These are phyloP conservation scores for Paramecium caudatum DNA, from an alignment of 73 alveolate genomes.

Conservation along the genomic window DNA sequence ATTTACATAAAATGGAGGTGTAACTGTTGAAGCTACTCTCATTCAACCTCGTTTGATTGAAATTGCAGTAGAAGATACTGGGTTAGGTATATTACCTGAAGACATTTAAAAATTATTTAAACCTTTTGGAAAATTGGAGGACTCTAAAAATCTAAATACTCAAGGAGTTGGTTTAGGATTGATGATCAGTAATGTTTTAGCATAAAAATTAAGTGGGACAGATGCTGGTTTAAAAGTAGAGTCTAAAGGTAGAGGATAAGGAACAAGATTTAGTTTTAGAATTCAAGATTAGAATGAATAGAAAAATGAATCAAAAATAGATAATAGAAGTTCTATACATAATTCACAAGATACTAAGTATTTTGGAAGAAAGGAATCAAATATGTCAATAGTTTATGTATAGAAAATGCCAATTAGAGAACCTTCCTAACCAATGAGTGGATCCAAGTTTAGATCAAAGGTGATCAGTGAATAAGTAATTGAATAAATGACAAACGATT, in stretches of 20 bases:
- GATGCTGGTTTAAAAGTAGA: constrained; percentile 72
- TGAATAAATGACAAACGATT: constrained; percentile 19
- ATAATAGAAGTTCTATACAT: constrained; percentile 10
- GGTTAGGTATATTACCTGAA: constrained; percentile 58
- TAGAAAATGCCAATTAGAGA: neutral
- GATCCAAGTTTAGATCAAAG: neutral
- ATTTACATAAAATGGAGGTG: constrained; percentile 61
- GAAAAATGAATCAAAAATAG: too few species aligned
- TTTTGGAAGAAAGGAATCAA: constrained; percentile 7
- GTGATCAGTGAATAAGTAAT: neutral
- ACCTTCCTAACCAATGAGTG: constrained; percentile 29
- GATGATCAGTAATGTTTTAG: constrained; percentile 71
- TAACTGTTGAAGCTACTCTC: constrained; percentile 39
- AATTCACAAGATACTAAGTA: neutral
- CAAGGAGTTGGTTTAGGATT: constrained; percentile 73
- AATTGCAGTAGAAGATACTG: constrained; percentile 59
- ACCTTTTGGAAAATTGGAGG: constrained; percentile 74
- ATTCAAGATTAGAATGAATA: constrained; percentile 2
- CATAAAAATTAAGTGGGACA: constrained; percentile 65
- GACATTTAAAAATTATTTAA: constrained; percentile 51
- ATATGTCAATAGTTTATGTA: neutral
- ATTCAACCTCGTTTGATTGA: constrained; percentile 4
- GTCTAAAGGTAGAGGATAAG: constrained; percentile 56
- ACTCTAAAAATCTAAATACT: constrained; percentile 59
- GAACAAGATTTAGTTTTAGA: constrained; percentile 61